Evolutionary conservation across 202 grass and related monocot species (phyloP).

Genomic region (Sporobolus alterniflorus): DNA sequence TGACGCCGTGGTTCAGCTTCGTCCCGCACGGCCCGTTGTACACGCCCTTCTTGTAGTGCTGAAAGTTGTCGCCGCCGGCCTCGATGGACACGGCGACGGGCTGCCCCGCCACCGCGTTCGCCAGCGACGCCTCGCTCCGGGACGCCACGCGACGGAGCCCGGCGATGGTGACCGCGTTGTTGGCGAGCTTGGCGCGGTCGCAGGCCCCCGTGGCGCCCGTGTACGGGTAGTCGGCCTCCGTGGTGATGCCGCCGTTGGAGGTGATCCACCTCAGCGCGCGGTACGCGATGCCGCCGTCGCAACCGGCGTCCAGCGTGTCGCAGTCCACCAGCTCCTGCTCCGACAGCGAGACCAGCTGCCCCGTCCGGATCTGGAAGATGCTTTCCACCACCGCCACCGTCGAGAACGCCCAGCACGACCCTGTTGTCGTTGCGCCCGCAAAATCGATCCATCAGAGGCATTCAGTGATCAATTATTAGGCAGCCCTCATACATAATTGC

Average conservation of each 20-base stretch:
- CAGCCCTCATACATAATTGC: neutral
- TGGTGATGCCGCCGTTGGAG: conserved; percentile 46
- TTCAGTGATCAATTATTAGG: too few relatives aligned
- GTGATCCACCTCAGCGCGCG: conserved; percentile 44
- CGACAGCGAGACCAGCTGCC: conserved; percentile 36
- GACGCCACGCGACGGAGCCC: conserved; percentile 29
- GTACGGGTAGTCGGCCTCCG: conserved; percentile 40
- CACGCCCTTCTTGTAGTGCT: conserved; percentile 46
- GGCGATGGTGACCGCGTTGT: conserved; percentile 35
- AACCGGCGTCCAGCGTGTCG: conserved; percentile 42
- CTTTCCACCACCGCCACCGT: conserved; percentile 46
- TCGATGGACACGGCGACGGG: conserved; percentile 49
- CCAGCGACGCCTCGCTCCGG: conserved; percentile 18
- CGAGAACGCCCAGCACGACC: conserved; percentile 59
- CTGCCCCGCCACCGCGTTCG: conserved; percentile 34
- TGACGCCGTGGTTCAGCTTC: conserved; percentile 49
- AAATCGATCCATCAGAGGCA: too few relatives aligned
- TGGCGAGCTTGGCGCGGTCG: conserved; percentile 17
- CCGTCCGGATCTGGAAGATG: conserved; percentile 39
- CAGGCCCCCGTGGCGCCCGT: conserved; percentile 13
- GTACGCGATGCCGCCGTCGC: conserved; percentile 47
- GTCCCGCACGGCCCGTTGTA: conserved; percentile 51
- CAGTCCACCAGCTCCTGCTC: conserved; percentile 63
- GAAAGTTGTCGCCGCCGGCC: conserved; percentile 54
- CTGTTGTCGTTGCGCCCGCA: neutral